Conservation (phyloP, 202 grass and related monocot genomes). For the Panicum virgatum region DNA sequence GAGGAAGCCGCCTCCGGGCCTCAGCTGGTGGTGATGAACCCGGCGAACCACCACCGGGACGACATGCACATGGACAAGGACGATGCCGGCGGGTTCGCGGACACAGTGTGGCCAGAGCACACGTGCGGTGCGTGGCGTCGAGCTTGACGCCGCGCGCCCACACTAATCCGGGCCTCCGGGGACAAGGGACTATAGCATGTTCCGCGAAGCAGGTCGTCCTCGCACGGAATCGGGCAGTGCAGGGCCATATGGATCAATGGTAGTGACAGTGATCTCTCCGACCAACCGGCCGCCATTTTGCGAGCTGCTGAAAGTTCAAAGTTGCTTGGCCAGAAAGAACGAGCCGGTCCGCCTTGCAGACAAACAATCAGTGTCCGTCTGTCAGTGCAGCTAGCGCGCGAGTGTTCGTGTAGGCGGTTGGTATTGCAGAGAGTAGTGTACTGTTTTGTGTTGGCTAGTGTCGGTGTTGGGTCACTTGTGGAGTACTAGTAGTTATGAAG, state of each 20-base stretch:
- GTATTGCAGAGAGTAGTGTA: not conserved
- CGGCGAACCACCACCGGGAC: not conserved
- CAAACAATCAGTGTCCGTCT: not conserved
- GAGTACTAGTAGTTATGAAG: not conserved
- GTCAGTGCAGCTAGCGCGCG: not conserved
- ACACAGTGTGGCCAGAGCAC: constrained; percentile 14
- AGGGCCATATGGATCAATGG: too few species aligned
- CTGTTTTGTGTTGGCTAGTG: not conserved
- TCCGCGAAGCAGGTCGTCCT: not conserved
- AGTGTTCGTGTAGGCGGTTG: not conserved
- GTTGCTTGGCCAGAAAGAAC: not conserved
- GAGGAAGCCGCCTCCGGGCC: not conserved
- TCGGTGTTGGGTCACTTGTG: not conserved
- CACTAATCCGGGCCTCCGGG: not conserved
- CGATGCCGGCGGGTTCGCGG: not conserved
- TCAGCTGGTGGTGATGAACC: not conserved
- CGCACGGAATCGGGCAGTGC: constrained; percentile 1
- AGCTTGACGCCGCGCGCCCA: not conserved
- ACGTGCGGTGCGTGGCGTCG: not conserved
- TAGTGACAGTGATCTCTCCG: not conserved
- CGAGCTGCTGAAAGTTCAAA: not conserved
- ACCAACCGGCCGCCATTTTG: not conserved
- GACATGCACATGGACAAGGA: constrained; percentile 29
- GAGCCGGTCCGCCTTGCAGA: not conserved
- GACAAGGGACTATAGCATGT: not conserved